A percentile compares a stretch with the other conserved stretches of the same genome.
These are phyloP conservation scores for Camptophora hylomeconis DNA, from an alignment of 2,329 filamentous ascomycete genomes.

Conservation along the genomic window DNA sequence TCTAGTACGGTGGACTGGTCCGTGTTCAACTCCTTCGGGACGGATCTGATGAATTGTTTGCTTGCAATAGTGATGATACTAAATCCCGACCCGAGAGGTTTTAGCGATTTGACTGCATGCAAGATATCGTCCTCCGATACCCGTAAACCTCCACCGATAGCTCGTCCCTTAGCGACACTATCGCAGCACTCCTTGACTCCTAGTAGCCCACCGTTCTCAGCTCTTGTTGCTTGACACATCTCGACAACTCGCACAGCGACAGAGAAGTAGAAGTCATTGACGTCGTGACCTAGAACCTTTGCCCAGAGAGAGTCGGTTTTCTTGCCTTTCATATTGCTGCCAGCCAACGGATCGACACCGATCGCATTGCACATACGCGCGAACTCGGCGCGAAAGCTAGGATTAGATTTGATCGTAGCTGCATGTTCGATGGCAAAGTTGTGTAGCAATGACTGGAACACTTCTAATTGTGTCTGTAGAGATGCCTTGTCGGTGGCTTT, in stretches of 20 bases:
- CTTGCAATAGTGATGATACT: conserved; percentile 71
- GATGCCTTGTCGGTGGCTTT: conserved; percentile 72
- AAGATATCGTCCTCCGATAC: conserved; percentile 89
- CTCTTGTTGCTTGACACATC: conserved; percentile 71
- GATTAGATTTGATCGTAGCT: conserved; percentile 90
- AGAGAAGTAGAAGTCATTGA: conserved; percentile 98
- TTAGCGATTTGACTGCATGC: conserved; percentile 73
- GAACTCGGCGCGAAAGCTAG: conserved; percentile 89
- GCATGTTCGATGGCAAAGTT: conserved; percentile 92
- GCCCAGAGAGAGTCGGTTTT: conserved; percentile 68
- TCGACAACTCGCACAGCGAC: conserved; percentile 92
- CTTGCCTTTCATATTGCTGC: conserved; percentile 40
- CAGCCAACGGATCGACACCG: conserved; percentile 87
- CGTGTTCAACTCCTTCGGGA: conserved; percentile 88
- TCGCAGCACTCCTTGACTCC: conserved; percentile 70
- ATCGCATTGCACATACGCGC: conserved; percentile 97
- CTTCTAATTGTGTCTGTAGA: conserved; percentile 81
- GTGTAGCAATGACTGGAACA: conserved; percentile 90
- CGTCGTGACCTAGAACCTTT: conserved; percentile 76
- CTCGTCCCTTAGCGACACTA: conserved; percentile 56
- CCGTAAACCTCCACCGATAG: conserved; percentile 61
- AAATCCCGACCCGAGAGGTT: conserved; percentile 79
- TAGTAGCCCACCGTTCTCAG: conserved; percentile 86
- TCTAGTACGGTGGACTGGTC: conserved; percentile 90
- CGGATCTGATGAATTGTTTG: conserved; percentile 76